Evolutionary conservation across 2,329 filamentous ascomycete genomes (phyloP), one percentile per base, ranked within the genome.

Genomic region (Colletotrichum somersetense): DNA sequence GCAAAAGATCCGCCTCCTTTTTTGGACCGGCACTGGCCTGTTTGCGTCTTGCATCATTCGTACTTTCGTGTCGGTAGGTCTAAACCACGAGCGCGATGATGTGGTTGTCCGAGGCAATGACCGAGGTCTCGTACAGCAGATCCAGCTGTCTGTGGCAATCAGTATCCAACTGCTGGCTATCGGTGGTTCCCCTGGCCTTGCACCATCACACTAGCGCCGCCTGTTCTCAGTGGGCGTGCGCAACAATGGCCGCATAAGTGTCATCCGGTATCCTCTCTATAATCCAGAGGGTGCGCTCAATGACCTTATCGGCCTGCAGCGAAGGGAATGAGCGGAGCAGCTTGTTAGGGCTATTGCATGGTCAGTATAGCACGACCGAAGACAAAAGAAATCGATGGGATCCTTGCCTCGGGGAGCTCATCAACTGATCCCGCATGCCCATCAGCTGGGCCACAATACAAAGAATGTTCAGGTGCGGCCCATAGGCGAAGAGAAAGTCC

Each of bases 401-500:
- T 63, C 72, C 86, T 75, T 85, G 97, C 95, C 93, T 97, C 8
- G 92, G 89, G 69, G 93, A 97, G 69, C 91, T 91, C 76, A 99
- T 84, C 65, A 99, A 91, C 73, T 94, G 91, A 68, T 95, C 92
- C 71, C 95, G 88, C 83, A 98, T 94, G 77, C 97, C 89, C 61
- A 98, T 92, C 64, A 99, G 85, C 83, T 99, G 96, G 18, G 96
- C 96, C 20, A 98, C 96, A 75, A 99, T 98, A 80, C 96, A 98
- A 30, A 99, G 84, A 67, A 99, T 94, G 78, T 99, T 99, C 73
- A 99, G 82, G 81, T 99, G 96, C 46, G 95, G 91, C 0, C 96
- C 96, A 76, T 98, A 99, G 0, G 96, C 96, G 78, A 99, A 97
- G 30, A 99, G 83, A 77, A 99, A 99, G 80, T 99, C 96, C 96